These are phyloP conservation scores for Cornus kousa DNA, from an alignment of 148 eudicot genomes.

Conservation along the genomic window DNA sequence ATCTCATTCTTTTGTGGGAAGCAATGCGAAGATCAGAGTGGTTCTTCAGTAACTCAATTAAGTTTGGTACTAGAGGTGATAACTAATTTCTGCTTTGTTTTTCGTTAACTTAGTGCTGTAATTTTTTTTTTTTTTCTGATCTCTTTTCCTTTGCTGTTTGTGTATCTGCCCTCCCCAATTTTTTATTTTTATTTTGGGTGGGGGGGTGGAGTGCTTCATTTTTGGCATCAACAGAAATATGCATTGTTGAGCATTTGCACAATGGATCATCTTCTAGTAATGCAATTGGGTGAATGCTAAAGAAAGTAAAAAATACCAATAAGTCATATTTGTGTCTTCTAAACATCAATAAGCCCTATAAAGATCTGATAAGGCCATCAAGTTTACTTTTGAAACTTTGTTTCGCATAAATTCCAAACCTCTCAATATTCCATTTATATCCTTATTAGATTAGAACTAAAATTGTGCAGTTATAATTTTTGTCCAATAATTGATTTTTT, in stretches of 20 bases:
- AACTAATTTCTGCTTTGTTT: constrained; percentile 8
- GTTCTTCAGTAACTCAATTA: constrained; percentile 28
- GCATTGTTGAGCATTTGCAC: not conserved
- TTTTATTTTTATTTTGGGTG: too few species aligned
- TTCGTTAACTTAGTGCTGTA: constrained; percentile 5
- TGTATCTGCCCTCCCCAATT: not conserved
- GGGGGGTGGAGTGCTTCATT: too few species aligned
- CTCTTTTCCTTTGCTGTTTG: not conserved
- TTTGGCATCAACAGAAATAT: not conserved
- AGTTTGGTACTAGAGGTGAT: constrained; percentile 65
- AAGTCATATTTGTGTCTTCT: too few species aligned
- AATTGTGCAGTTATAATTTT: too few species aligned
- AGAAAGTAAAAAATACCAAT: too few species aligned
- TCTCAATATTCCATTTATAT: too few species aligned
- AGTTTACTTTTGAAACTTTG: too few species aligned
- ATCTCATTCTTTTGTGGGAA: constrained; percentile 32
- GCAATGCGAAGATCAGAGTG: constrained; percentile 32
- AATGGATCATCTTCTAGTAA: not conserved
- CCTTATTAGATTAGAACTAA: too few species aligned
- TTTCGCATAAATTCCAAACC: too few species aligned
- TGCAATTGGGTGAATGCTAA: not conserved
- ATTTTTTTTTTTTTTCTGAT: not conserved
- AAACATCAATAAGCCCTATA: too few species aligned
- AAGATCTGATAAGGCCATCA: too few species aligned
- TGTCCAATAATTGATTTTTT: too few species aligned